A percentile compares a stretch with the other conserved stretches of the same genome.
phyloP scores from a whole-genome alignment of 2,329 filamentous ascomycete genomes.

The Apiospora marii region DNA sequence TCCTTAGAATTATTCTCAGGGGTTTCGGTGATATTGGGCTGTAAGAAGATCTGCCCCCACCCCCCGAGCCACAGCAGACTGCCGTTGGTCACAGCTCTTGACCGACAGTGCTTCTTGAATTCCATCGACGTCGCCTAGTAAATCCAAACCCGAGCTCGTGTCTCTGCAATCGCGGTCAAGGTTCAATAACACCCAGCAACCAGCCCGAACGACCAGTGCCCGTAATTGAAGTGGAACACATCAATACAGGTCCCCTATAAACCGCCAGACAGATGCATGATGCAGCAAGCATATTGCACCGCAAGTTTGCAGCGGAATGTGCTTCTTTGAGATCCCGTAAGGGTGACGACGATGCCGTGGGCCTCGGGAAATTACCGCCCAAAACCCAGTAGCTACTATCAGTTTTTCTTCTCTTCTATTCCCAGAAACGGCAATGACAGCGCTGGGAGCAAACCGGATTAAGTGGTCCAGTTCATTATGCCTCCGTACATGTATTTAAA shows the following conservation, averaged over 20 bases:
- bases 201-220: background rate
- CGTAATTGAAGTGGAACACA: background rate
- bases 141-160: slow-evolving; percentile 1
- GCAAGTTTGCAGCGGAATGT: slow-evolving; percentile 7
- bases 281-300: slow-evolving; percentile 4
- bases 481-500: background rate
- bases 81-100: slow-evolving; percentile 24
- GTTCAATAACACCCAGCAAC: background rate
- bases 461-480: slow-evolving; percentile 9
- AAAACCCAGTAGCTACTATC: slow-evolving; percentile 15
- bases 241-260: background rate
- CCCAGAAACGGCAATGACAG: slow-evolving; percentile 16
- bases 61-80: slow-evolving; percentile 19
- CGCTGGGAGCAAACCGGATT: background rate
- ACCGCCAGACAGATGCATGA: background rate
- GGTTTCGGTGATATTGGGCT: slow-evolving; percentile 21
- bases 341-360: slow-evolving; percentile 21
- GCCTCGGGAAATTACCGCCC: slow-evolving; percentile 19
- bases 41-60: slow-evolving; percentile 19
- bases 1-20: slow-evolving; percentile 16
- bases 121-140: background rate
- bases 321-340: slow-evolving; percentile 15
- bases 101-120: slow-evolving; percentile 6
- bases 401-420: background rate
- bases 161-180: background rate